phyloP scores from a whole-genome alignment of 2,329 filamentous ascomycete species.

The Penicillium sp. region DNA sequence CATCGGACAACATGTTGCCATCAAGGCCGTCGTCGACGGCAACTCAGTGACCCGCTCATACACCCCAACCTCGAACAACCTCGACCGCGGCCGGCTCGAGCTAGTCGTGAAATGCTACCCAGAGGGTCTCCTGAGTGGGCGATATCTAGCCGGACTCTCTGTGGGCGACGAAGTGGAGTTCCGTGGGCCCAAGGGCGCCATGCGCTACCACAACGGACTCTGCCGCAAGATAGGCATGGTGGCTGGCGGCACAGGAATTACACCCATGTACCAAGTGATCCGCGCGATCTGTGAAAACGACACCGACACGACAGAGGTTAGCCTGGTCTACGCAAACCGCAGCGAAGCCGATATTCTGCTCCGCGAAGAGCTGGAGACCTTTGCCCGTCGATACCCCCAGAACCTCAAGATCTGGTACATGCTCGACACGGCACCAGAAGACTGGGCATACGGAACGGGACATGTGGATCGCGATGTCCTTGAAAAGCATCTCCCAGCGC shows the following conservation, averaged over 20 bases:
- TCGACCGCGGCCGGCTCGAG: constrained; percentile 34
- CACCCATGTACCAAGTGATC: constrained; percentile 63
- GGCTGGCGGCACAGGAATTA: constrained; percentile 41
- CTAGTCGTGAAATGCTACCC: constrained; percentile 32
- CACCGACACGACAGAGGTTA: constrained; percentile 57
- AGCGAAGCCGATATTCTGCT: constrained; percentile 62
- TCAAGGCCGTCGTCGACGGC: constrained; percentile 50
- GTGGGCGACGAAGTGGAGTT: constrained; percentile 36
- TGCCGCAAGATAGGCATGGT: constrained; percentile 40
- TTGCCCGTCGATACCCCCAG: constrained; percentile 42
- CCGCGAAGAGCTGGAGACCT: constrained; percentile 54
- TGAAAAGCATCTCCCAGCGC: constrained; percentile 48
- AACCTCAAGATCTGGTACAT: constrained; percentile 55
- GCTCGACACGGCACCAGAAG: constrained; percentile 45
- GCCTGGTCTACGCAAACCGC: constrained; percentile 61
- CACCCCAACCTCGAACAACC: constrained; percentile 46
- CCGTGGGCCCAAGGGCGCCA: constrained; percentile 39
- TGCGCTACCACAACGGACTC: constrained; percentile 29
- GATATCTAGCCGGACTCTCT: constrained; percentile 22
- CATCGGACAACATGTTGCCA: constrained; percentile 58
- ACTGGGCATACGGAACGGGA: constrained; percentile 44
- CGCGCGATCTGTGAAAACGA: constrained; percentile 63
- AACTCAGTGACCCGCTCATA: constrained; percentile 54
- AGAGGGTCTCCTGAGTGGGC: constrained; percentile 7
- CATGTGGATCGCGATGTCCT: constrained; percentile 50